Evolutionary conservation across 75 land plant genomes (phyloP).

Genomic region (Adiantum capillusveneris): DNA sequence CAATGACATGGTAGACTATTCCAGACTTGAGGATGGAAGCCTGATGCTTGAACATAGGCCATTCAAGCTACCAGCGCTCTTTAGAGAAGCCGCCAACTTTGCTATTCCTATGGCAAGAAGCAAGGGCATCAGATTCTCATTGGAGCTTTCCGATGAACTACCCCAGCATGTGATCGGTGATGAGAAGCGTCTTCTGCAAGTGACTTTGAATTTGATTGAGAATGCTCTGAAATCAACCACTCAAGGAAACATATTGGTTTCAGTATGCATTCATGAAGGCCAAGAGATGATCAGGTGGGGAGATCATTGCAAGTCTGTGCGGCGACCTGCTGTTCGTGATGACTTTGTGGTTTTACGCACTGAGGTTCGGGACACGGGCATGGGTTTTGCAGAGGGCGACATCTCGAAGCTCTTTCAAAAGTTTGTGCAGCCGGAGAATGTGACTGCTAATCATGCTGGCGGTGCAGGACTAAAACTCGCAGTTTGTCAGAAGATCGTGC

Average conservation of each 20-base stretch:
- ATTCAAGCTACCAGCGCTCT: conserved; percentile 46
- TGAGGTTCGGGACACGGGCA: conserved; percentile 27
- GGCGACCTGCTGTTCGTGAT: conserved; percentile 43
- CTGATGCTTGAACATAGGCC: conserved; percentile 42
- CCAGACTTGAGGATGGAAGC: conserved; percentile 44
- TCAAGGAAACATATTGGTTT: conserved; percentile 35
- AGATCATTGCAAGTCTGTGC: conserved; percentile 34
- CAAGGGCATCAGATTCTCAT: conserved; percentile 38
- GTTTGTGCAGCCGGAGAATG: conserved; percentile 32
- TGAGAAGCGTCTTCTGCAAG: conserved; percentile 64
- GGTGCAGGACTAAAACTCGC: conserved; percentile 37
- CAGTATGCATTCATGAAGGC: conserved; percentile 23
- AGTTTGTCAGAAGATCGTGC: conserved; percentile 54
- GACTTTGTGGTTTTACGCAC: conserved; percentile 50
- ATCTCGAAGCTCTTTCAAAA: conserved; percentile 30
- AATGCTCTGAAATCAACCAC: conserved; percentile 36
- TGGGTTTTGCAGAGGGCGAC: conserved; percentile 22
- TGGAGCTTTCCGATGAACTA: conserved; percentile 40
- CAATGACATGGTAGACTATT: conserved; percentile 60
- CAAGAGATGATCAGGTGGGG: conserved; percentile 13
- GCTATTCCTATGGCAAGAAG: conserved; percentile 49
- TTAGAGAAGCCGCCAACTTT: conserved; percentile 53
- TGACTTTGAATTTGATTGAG: conserved; percentile 67
- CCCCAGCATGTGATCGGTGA: conserved; percentile 65
- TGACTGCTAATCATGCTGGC: conserved; percentile 18